Percentiles rank a stretch among this genome's conserved stretches.
Evolutionary conservation across 2,329 filamentous ascomycete species (phyloP).

Genomic region (Metarhizium brunneum): DNA sequence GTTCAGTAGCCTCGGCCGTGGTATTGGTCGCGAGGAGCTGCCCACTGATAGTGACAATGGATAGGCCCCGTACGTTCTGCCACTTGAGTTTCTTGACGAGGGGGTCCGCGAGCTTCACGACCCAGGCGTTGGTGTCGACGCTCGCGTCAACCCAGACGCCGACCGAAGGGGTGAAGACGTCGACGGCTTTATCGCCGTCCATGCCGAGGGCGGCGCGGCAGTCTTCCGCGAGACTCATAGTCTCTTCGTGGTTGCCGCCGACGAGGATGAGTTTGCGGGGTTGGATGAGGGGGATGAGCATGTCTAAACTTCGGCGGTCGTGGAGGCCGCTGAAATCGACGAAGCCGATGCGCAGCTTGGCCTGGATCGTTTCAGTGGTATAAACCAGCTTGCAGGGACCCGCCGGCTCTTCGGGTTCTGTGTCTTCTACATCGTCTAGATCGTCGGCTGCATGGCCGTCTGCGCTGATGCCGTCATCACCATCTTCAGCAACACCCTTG

Average conservation of each 20-base stretch:
- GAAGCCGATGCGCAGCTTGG: conserved; percentile 72
- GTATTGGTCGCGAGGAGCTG: conserved; percentile 36
- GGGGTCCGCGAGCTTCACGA: conserved; percentile 76
- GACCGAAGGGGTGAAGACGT: conserved; percentile 75
- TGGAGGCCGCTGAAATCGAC: conserved; percentile 90
- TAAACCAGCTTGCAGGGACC: conserved; percentile 72
- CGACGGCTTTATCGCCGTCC: conserved; percentile 41
- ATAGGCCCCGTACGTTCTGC: conserved; percentile 85
- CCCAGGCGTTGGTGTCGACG: conserved; percentile 96
- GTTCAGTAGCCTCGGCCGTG: conserved; percentile 37
- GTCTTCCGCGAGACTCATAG: conserved; percentile 65
- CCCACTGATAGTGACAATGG: conserved; percentile 88
- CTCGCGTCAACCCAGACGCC: conserved; percentile 76
- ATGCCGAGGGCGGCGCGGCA: conserved; percentile 59
- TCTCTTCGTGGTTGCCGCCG: conserved; percentile 71
- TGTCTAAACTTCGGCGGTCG: conserved; percentile 86
- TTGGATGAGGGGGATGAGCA: conserved; percentile 88
- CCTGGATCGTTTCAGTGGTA: conserved; percentile 50
- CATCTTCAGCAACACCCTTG: conserved; percentile 34
- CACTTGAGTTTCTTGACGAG: conserved; percentile 84
- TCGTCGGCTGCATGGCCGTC: conserved; percentile 41
- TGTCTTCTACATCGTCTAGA: conserved; percentile 49
- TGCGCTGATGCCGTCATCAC: conserved; percentile 24
- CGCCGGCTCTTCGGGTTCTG: conserved; percentile 36
- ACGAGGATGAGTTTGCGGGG: conserved; percentile 93